Base-by-base conservation (phyloP, 805 yeast species). In the Lipomyces starkeyi region DNA sequence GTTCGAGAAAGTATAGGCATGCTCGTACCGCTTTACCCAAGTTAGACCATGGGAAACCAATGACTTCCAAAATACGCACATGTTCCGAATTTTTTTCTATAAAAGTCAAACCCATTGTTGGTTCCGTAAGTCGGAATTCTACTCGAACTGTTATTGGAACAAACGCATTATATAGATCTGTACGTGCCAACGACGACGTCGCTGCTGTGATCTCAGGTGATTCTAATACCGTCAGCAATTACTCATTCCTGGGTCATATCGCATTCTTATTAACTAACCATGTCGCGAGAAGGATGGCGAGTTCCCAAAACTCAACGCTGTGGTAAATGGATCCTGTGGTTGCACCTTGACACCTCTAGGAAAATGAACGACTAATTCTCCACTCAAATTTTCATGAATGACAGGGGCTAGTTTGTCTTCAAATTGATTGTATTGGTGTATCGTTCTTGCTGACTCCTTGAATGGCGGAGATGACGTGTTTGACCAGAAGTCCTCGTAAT, bases 1-100 rank as follows among this genome's bases (percentile, higher is more conserved):
- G 3, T 91, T 83, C 75, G 94, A 93, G 1, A 86, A 83, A 0
- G 98, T 94, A 78, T 90, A 93, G 1, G 91, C 96, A 74, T 68
- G 65, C 40, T 65, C 65, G 35, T 66, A 68, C 3, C 65, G 58
- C 68, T 67, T 43, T 11, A 47, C n/a, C 4, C 4, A 9, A 43
- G 54, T 20, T 13, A 62, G 8, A 25, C 14, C 17, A 7, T 40
- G 17, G 49, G 22, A 22, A 43, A 43, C 49, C 8, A 43, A 43
- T 32, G 17, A 17, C 25, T 11, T 11, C 22, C n/a, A 17, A n/a
- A 29, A n/a, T 32, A 63, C 70, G n/a, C 59, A 66, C 69, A 13
- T 64, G 58, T 27, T 64, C 17, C 11, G 25, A n/a, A 25, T 49
- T 52, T 34, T 59, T 77, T 11, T 88, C 87, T 49, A 88, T 87